Conservation (phyloP, 1,284 basidiomycete genomes). For the Caloboletus firmus region DNA sequence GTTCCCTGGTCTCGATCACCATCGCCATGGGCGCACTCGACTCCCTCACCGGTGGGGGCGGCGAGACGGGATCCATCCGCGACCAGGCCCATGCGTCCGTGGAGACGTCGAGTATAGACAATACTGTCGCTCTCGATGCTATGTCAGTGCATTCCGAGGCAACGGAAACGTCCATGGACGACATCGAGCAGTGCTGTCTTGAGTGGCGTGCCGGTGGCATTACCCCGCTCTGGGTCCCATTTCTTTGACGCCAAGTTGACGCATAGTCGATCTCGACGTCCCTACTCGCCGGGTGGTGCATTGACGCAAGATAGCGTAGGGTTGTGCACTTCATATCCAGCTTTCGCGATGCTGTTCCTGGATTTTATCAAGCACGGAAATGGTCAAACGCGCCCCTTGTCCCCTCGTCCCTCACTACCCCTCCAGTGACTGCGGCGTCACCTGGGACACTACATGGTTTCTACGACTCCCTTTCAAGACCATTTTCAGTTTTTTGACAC, state of each 20-base stretch:
- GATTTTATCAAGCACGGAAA: conserved; percentile 57
- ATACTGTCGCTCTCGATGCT: background rate
- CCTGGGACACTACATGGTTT: conserved; percentile 50
- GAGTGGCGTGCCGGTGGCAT: conserved; percentile 52
- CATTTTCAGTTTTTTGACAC: background rate
- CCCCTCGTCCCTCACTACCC: background rate
- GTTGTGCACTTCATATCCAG: conserved; percentile 55
- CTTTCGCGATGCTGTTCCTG: conserved; percentile 52
- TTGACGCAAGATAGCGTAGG: conserved; percentile 42
- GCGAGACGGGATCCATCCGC: conserved; percentile 23
- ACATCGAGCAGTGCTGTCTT: conserved; percentile 52
- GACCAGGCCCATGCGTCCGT: conserved; percentile 26
- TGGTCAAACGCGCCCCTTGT: conserved; percentile 40
- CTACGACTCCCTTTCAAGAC: conserved; percentile 41
- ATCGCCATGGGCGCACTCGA: conserved; percentile 59
- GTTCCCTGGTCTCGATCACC: conserved; percentile 21
- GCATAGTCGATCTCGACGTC: conserved; percentile 40
- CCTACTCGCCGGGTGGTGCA: background rate
- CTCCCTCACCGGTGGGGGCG: conserved; percentile 49
- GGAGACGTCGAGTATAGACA: conserved; percentile 2
- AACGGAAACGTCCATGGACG: conserved; percentile 28
- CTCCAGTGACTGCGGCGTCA: conserved; percentile 4
- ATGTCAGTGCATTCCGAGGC: background rate
- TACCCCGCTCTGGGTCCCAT: conserved; percentile 50
- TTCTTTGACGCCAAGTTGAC: conserved; percentile 47